A percentile compares a stretch with the other conserved stretches of the same genome.
phyloP scores from a whole-genome alignment of 208 protist species.

The Endotrypanum monterogeii region DNA sequence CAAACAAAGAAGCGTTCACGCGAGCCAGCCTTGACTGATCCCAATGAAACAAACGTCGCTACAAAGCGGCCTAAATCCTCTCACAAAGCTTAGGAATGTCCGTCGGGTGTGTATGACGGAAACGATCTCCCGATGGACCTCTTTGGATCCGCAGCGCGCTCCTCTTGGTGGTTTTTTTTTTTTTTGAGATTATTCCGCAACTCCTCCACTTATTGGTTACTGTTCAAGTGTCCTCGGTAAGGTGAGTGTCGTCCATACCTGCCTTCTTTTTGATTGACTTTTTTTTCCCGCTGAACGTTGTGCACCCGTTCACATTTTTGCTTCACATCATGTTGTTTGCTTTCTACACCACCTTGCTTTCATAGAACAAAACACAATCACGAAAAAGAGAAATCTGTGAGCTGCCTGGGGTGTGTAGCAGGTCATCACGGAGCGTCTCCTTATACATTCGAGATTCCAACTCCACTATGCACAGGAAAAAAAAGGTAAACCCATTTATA shows the following conservation, averaged over 20 bases:
- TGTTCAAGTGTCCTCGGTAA: background rate
- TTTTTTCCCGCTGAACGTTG: background rate
- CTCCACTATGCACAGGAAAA: too few species aligned
- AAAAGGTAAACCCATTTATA: too few species aligned
- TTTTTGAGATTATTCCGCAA: too few species aligned
- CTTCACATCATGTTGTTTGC: background rate
- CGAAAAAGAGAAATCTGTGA: background rate
- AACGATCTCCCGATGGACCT: background rate
- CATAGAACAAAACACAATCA: background rate
- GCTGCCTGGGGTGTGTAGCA: too few species aligned
- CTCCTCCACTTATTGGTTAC: too few species aligned
- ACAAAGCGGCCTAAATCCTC: background rate
- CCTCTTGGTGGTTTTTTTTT: background rate
- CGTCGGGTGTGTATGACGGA: background rate
- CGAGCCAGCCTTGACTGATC: slow-evolving; percentile 10
- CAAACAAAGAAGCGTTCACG: slow-evolving; percentile 15
- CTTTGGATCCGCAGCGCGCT: too few species aligned
- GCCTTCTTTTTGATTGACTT: background rate
- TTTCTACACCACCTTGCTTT: background rate
- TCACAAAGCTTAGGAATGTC: background rate
- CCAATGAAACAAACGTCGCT: background rate
- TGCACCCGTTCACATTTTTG: background rate
- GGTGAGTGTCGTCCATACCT: background rate
- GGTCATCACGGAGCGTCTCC: too few species aligned
- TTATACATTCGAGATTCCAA: too few species aligned